These are phyloP conservation scores for Zymoseptoria brevis DNA, from an alignment of 2,329 filamentous ascomycete species.

Conservation along the genomic window DNA sequence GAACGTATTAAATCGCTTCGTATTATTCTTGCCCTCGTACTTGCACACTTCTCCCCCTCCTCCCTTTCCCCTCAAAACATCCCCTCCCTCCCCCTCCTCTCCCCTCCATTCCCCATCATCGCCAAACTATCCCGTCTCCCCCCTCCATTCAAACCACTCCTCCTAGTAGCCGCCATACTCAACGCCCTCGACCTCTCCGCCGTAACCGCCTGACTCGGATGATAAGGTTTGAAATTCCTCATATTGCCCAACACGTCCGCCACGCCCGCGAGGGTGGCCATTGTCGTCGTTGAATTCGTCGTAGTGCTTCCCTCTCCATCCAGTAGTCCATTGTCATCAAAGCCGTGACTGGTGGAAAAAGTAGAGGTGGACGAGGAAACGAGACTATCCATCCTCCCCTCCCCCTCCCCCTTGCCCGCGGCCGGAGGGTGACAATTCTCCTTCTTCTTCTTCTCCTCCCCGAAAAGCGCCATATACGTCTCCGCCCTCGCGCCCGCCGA, in stretches of 20 bases:
- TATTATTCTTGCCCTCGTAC: no score
- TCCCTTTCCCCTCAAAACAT: neutral
- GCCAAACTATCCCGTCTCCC: neutral
- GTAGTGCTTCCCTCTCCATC: neutral
- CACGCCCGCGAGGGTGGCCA: slow-evolving; percentile 1
- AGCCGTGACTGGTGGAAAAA: neutral
- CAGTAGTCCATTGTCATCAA: neutral
- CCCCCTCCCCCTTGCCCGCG: no score
- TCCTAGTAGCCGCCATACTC: neutral
- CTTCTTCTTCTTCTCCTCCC: neutral
- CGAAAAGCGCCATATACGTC: neutral
- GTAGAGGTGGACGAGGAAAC: neutral
- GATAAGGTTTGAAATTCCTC: slow-evolving; percentile 16
- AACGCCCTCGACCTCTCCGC: slow-evolving; percentile 22
- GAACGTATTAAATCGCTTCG: no score
- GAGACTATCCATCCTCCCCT: neutral
- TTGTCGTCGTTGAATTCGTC: slow-evolving; percentile 18
- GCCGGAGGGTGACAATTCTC: no score
- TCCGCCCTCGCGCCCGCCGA: neutral
- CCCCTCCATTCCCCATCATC: neutral
- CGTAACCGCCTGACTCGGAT: slow-evolving; percentile 16
- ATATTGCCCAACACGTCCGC: neutral
- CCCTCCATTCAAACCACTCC: neutral
- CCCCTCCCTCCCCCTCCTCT: neutral
- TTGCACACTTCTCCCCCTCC: no score